Evolutionary conservation across 768 basidiomycete species (phyloP).

Genomic region (Suillus occidentalis): DNA sequence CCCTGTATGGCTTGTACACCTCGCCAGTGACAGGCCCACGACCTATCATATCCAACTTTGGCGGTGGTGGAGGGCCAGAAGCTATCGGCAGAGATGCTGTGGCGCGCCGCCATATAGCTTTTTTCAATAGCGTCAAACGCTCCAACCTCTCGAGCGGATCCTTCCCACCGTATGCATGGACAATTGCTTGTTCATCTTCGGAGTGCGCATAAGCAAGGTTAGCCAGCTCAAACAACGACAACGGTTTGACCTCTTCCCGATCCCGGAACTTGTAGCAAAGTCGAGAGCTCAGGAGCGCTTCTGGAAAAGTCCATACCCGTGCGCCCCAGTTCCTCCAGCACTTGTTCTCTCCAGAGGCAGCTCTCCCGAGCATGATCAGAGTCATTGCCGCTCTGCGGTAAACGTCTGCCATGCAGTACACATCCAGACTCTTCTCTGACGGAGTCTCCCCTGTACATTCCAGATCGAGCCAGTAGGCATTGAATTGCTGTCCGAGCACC

Average conservation of each 20-base stretch:
- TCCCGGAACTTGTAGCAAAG: too few species aligned
- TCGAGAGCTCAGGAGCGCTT: too few species aligned
- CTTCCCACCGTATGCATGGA: conserved; percentile 6
- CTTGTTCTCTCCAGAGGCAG: too few species aligned
- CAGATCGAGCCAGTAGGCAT: conserved; percentile 21
- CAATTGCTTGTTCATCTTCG: conserved; percentile 9
- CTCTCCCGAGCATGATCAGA: too few species aligned
- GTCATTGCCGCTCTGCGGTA: conserved; percentile 9
- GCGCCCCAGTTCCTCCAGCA: too few species aligned
- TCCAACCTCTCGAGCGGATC: conserved; percentile 12
- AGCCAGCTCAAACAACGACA: too few species aligned
- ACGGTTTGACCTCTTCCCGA: too few species aligned
- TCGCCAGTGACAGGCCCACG: not conserved
- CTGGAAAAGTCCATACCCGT: too few species aligned
- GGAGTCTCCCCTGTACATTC: conserved; percentile 5
- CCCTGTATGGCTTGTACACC: conserved; percentile 2
- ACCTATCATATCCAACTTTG: not conserved
- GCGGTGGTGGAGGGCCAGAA: not conserved
- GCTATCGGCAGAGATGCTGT: conserved; percentile 6
- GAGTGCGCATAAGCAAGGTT: too few species aligned
- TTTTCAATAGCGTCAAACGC: conserved; percentile 1
- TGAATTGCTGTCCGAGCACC: conserved; percentile 1
- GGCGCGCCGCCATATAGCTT: conserved; percentile 17
- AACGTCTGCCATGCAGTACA: conserved; percentile 22
- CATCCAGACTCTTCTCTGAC: conserved; percentile 15